These are phyloP conservation scores for Coemansia sp. DNA, from an alignment of 192 early-diverging fungal genomes.

Conservation along the genomic window DNA sequence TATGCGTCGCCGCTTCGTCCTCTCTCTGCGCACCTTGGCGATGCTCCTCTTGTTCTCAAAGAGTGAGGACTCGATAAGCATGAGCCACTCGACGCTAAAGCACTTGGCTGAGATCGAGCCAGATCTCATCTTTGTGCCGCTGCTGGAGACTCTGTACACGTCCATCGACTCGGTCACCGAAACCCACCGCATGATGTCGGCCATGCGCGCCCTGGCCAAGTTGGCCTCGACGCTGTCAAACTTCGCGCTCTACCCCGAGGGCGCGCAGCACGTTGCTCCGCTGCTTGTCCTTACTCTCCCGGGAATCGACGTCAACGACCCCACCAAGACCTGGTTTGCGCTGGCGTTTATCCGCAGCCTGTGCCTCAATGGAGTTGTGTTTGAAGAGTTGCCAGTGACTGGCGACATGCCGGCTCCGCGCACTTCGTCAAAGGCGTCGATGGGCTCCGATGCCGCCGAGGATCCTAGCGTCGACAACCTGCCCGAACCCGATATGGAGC, in stretches of 20 bases:
- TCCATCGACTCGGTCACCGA: conserved; percentile 74
- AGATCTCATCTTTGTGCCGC: conserved; percentile 73
- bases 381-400: conserved; percentile 35
- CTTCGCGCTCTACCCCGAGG: conserved; percentile 79
- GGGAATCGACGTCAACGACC: conserved; percentile 94
- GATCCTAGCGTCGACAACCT: conserved; percentile 39
- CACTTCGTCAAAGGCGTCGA: conserved; percentile 34
- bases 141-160: conserved; percentile 86
- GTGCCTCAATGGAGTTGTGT: conserved; percentile 49
- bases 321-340: conserved; percentile 69
- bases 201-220: conserved; percentile 74
- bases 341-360: conserved; percentile 48
- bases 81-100: conserved; percentile 54
- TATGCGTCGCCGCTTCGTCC: conserved; percentile 46
- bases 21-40: conserved; percentile 39
- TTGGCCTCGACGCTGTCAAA: conserved; percentile 73
- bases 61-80: conserved; percentile 39
- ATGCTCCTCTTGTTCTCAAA: conserved; percentile 56
- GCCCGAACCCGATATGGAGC: conserved; percentile 59
- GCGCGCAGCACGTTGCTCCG: conserved; percentile 78
- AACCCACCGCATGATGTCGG: conserved; percentile 88
- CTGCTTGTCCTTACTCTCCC: conserved; percentile 82
- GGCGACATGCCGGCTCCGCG: conserved; percentile 41
- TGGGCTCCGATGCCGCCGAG: conserved; percentile 52
- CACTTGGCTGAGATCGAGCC: conserved; percentile 70